Evolutionary conservation across 2,329 filamentous ascomycete genomes (phyloP).

Genomic region (Drechmeria coniospora): DNA sequence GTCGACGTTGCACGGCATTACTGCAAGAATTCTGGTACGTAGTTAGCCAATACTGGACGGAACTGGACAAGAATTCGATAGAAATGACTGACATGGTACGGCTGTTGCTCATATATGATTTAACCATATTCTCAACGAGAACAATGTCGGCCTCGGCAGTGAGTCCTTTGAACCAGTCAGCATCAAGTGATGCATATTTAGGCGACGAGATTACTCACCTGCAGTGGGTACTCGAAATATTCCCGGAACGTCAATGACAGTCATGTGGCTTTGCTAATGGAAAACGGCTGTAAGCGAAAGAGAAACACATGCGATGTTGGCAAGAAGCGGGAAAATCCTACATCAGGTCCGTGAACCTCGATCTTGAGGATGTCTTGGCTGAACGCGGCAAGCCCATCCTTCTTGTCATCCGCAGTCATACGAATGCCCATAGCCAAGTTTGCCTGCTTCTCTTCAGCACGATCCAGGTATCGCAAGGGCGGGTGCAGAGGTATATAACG

Average conservation of each 20-base stretch:
- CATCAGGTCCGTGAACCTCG: slow-evolving; percentile 27
- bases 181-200: rapidly evolving
- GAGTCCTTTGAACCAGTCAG: slow-evolving; percentile 12
- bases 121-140: slow-evolving; percentile 31
- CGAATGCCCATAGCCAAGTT: slow-evolving; percentile 29
- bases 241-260: slow-evolving; percentile 38
- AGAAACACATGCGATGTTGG: too few relatives aligned
- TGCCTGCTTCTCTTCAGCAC: slow-evolving; percentile 12
- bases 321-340: too few relatives aligned
- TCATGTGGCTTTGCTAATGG: slow-evolving; percentile 28
- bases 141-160: slow-evolving; percentile 29
- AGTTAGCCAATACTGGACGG: neutral
- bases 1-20: slow-evolving; percentile 24
- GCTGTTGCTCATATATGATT: slow-evolving; percentile 26
- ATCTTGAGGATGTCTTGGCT: slow-evolving; percentile 27
- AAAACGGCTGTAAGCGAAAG: neutral
- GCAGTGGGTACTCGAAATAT: slow-evolving; percentile 27
- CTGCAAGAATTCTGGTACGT: slow-evolving; percentile 23
- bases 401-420: slow-evolving; percentile 1
- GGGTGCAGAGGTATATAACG: slow-evolving; percentile 4
- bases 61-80: neutral
- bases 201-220: neutral
- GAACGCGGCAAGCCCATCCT: slow-evolving; percentile 18
- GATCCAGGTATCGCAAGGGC: neutral
- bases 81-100: slow-evolving; percentile 24